Evolutionary conservation across 177 flowering plant genomes (phyloP).

Genomic region (Vitis hybrid): DNA sequence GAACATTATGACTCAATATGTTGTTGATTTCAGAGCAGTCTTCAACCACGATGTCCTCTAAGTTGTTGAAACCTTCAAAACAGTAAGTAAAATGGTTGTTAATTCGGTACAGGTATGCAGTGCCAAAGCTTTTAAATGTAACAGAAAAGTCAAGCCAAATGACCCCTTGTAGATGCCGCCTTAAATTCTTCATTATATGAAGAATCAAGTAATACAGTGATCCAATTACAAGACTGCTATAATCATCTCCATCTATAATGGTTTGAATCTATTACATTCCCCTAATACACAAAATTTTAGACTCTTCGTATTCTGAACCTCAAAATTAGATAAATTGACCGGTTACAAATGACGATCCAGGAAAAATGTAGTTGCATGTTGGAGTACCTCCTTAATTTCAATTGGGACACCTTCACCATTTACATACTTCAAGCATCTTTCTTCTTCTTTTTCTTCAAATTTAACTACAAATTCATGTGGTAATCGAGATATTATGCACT

Average conservation of each 20-base stretch:
- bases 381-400: not conserved
- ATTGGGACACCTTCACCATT: not conserved
- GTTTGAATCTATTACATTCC: not conserved
- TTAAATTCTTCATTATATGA: no score
- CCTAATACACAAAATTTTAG: slow-evolving; percentile 6
- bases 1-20: no score
- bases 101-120: no score
- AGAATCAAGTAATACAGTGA: no score
- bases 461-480: not conserved
- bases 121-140: no score
- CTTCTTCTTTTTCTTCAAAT: not conserved
- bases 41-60: no score
- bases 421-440: not conserved
- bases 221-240: no score
- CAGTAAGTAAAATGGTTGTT: no score
- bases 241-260: not conserved
- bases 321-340: no score
- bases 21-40: no score
- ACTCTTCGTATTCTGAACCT: no score
- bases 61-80: no score
- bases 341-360: slow-evolving; percentile 11
- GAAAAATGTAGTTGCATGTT: not conserved
- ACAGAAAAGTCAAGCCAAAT: not conserved
- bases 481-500: not conserved
- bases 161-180: not conserved